Conservation (phyloP, 1,284 basidiomycete genomes). For the Psilocybe mexicana region DNA sequence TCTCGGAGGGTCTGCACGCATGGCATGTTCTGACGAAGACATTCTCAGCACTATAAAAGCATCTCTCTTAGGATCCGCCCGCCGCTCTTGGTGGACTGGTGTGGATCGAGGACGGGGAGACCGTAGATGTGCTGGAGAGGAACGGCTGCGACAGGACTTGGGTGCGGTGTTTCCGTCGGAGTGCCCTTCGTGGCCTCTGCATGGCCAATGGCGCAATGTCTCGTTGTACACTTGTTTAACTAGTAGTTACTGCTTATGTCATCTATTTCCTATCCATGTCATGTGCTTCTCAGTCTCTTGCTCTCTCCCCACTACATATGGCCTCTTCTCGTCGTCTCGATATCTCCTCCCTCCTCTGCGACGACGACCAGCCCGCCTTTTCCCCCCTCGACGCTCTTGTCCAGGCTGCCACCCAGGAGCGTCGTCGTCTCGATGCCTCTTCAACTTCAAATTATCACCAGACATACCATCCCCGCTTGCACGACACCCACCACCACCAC, state of each 20-base stretch:
- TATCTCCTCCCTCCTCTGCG: constrained; percentile 71
- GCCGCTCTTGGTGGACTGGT: constrained; percentile 58
- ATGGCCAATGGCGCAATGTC: constrained; percentile 82
- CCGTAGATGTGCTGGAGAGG: constrained; percentile 79
- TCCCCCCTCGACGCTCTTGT: constrained; percentile 39
- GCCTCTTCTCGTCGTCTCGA: constrained; percentile 60
- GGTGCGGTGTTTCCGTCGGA: constrained; percentile 73
- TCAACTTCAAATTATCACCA: neutral
- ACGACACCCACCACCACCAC: constrained; percentile 9
- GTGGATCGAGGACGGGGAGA: constrained; percentile 83
- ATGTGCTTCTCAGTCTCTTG: constrained; percentile 20
- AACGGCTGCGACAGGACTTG: constrained; percentile 72
- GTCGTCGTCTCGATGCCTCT: constrained; percentile 26
- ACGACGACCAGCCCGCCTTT: constrained; percentile 39
- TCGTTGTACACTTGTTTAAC: constrained; percentile 64
- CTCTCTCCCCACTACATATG: constrained; percentile 41
- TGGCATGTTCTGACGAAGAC: constrained; percentile 9
- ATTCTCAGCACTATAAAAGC: constrained; percentile 69
- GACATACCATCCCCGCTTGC: neutral
- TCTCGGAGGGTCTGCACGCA: no score
- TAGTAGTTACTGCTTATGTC: constrained; percentile 6
- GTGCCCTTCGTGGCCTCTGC: constrained; percentile 63
- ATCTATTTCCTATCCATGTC: constrained; percentile 17
- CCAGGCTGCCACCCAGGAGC: constrained; percentile 38
- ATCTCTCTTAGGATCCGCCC: constrained; percentile 82